Evolutionary conservation across 129 eudicot species (phyloP).

Genomic region (Arctium lappa): DNA sequence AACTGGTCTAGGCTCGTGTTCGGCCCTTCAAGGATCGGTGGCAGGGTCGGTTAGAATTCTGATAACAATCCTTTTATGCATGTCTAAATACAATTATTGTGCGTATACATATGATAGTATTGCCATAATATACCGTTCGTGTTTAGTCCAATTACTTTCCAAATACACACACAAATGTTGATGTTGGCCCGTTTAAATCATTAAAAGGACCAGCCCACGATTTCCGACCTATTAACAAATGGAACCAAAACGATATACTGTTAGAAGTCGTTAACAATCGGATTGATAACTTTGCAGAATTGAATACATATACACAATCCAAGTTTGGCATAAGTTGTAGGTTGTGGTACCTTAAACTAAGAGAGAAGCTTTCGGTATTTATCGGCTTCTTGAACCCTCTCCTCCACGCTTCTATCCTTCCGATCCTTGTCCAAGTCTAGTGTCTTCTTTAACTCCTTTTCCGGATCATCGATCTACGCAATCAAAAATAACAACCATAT

Average conservation of each 20-base stretch:
- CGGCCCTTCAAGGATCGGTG: too few species aligned
- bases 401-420: slow-evolving; percentile 71
- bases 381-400: slow-evolving; percentile 73
- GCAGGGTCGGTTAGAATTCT: too few species aligned
- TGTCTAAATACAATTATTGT: too few species aligned
- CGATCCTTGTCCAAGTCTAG: slow-evolving; percentile 80
- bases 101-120: too few species aligned
- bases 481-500: background rate
- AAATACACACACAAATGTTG: too few species aligned
- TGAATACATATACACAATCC: background rate
- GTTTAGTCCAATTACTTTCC: too few species aligned
- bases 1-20: too few species aligned
- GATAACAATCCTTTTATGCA: too few species aligned
- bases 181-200: too few species aligned
- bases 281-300: background rate
- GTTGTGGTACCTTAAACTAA: slow-evolving; percentile 9
- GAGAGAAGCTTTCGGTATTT: slow-evolving; percentile 54
- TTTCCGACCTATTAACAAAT: too few species aligned
- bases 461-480: slow-evolving; percentile 64
- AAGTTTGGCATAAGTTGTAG: too few species aligned
- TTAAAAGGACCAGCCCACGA: too few species aligned
- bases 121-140: background rate
- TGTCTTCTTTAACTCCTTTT: slow-evolving; percentile 65
- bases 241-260: background rate
- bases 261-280: background rate